A percentile compares a stretch with the other conserved stretches of the same genome.
phyloP scores from a whole-genome alignment of 164 flowering plant species.

The Liquidambar formosana region DNA sequence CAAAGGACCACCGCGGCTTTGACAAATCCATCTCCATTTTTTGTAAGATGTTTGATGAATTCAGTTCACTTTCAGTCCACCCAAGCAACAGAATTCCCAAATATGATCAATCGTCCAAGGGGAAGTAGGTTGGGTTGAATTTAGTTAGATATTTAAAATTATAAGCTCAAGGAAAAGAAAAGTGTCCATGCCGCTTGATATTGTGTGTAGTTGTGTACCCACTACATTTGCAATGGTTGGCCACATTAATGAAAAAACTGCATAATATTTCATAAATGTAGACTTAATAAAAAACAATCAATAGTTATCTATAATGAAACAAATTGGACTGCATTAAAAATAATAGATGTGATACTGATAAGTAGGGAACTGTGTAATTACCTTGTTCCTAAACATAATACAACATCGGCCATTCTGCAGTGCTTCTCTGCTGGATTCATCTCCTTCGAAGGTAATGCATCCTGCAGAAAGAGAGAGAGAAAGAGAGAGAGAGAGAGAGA shows the following conservation, averaged over 20 bases:
- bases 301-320: too few relatives aligned
- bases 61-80: too few relatives aligned
- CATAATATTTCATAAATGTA: too few relatives aligned
- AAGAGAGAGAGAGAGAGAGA: too few relatives aligned
- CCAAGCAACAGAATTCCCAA: not conserved
- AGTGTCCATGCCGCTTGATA: not conserved
- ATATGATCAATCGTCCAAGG: not conserved
- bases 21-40: too few relatives aligned
- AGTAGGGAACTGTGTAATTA: slow-evolving; percentile 32
- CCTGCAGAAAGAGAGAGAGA: too few relatives aligned
- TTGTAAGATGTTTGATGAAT: too few relatives aligned
- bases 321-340: not conserved
- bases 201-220: not conserved
- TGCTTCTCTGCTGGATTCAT: slow-evolving; percentile 87
- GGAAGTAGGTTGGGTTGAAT: not conserved
- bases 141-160: too few relatives aligned
- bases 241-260: not conserved
- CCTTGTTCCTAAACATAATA: slow-evolving; percentile 96
- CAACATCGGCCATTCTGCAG: slow-evolving; percentile 86
- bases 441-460: slow-evolving; percentile 87
- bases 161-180: not conserved
- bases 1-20: too few relatives aligned
- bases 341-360: too few relatives aligned
- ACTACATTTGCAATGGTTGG: not conserved
- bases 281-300: too few relatives aligned